These are phyloP conservation scores for Omphalotus guepiniiformis DNA, from an alignment of 768 basidiomycete species.

Conservation along the genomic window DNA sequence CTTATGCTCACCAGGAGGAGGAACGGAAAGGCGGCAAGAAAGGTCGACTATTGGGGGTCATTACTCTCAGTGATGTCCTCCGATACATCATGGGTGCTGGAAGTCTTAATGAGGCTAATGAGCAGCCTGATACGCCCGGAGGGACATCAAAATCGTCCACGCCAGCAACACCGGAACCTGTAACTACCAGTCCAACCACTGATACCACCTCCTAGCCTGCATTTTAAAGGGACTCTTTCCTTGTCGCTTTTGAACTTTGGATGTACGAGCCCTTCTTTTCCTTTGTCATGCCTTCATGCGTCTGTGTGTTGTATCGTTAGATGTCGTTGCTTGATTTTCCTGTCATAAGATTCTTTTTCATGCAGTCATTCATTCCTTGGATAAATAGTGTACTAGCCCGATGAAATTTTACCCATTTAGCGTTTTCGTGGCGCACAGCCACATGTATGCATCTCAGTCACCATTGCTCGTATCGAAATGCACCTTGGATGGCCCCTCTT, in stretches of 20 bases:
- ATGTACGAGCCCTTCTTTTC: not conserved
- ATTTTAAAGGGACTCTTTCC: too few species aligned
- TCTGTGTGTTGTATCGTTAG: not conserved
- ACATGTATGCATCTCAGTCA: not conserved
- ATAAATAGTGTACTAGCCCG: too few species aligned
- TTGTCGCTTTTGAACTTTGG: not conserved
- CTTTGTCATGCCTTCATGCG: too few species aligned
- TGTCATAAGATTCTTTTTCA: not conserved
- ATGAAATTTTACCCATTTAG: too few species aligned
- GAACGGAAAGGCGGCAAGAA: slow-evolving; percentile 77
- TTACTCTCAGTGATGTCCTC: slow-evolving; percentile 86
- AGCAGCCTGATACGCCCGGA: too few species aligned
- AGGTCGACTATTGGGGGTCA: slow-evolving; percentile 79
- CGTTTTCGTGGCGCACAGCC: too few species aligned
- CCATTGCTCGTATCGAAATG: too few species aligned
- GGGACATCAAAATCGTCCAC: not conserved
- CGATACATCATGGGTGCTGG: slow-evolving; percentile 73
- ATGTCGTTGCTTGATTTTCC: not conserved
- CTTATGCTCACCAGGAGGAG: slow-evolving; percentile 55
- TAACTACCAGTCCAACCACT: not conserved
- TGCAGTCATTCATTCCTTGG: too few species aligned
- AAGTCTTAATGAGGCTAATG: too few species aligned
- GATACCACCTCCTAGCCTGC: not conserved
- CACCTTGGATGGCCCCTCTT: slow-evolving; percentile 26
- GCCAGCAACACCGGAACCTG: not conserved